A percentile compares a stretch with the other conserved stretches of the same genome.
phyloP scores from a whole-genome alignment of 345 rosid species.

The Laguncularia racemosa region DNA sequence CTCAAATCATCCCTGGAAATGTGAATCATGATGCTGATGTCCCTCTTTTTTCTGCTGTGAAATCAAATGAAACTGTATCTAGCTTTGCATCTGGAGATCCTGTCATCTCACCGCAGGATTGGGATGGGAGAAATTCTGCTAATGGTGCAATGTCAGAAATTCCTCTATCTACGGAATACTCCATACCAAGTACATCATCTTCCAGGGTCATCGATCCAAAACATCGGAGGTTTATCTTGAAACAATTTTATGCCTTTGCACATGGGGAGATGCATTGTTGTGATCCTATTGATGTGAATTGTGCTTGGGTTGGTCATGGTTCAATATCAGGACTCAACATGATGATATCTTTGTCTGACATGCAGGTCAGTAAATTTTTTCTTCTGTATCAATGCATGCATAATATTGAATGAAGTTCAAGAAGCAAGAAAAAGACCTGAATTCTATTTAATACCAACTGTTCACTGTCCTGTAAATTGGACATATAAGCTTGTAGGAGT shows the following conservation, averaged over 20 bases:
- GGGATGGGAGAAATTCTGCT: conserved; percentile 26
- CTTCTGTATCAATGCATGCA: conserved; percentile 9
- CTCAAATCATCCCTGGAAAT: conserved; percentile 42
- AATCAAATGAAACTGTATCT: conserved; percentile 33
- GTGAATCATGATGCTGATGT: conserved; percentile 37
- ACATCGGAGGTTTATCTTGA: conserved; percentile 52
- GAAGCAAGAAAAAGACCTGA: too few species aligned
- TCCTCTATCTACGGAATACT: conserved; percentile 16
- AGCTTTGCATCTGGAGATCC: conserved; percentile 28
- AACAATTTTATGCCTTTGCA: conserved; percentile 43
- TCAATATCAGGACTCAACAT: conserved; percentile 61
- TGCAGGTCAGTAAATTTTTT: conserved; percentile 40
- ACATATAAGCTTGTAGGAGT: too few species aligned
- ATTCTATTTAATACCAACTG: too few species aligned
- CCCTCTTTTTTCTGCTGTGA: conserved; percentile 46
- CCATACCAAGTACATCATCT: conserved; percentile 14
- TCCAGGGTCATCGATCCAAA: conserved; percentile 22
- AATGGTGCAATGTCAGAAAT: conserved; percentile 32
- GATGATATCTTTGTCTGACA: conserved; percentile 62
- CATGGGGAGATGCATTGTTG: conserved; percentile 37
- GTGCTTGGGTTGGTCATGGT: conserved; percentile 67
- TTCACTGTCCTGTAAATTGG: too few species aligned
- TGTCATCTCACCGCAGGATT: conserved; percentile 19
- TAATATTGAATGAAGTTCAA: too few species aligned
- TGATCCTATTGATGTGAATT: conserved; percentile 22